A percentile compares a stretch with the other conserved stretches of the same genome.
These are phyloP conservation scores for Micromonas pusilla DNA, from an alignment of 139 green algal species.

Conservation along the genomic window DNA sequence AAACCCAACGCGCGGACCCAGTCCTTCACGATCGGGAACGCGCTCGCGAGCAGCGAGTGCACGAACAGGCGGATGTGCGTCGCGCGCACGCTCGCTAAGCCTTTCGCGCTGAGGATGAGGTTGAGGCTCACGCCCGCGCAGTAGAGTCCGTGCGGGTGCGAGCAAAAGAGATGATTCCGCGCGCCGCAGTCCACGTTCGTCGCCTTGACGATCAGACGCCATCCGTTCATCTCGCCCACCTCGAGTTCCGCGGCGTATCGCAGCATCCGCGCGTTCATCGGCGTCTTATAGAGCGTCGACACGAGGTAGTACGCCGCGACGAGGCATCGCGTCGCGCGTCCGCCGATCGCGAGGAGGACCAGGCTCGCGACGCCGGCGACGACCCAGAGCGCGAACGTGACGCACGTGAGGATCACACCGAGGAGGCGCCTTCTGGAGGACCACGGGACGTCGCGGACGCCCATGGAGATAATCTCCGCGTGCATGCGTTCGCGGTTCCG, in stretches of 20 bases:
- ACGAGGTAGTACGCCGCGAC: not conserved
- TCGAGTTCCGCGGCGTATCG: not conserved
- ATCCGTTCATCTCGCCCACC: constrained; percentile 11
- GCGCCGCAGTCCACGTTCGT: not conserved
- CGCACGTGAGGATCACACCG: not conserved
- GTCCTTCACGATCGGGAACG: constrained; percentile 22
- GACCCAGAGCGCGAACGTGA: constrained; percentile 4
- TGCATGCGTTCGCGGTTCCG: not conserved
- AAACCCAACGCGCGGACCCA: not conserved
- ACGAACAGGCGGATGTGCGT: not conserved
- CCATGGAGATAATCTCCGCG: not conserved
- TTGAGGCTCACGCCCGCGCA: not conserved
- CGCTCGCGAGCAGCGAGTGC: not conserved
- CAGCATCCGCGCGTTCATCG: not conserved
- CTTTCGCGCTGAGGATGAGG: not conserved
- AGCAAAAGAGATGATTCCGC: not conserved
- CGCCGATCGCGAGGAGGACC: not conserved
- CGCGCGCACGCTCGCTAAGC: not conserved
- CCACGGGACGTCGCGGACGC: constrained; percentile 13
- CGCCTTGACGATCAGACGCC: constrained; percentile 14
- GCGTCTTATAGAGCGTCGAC: not conserved
- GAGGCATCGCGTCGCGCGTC: not conserved
- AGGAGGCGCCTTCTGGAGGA: not conserved
- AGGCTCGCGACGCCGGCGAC: not conserved
- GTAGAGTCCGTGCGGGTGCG: constrained; percentile 22